Base-by-base conservation (phyloP, 2,329 filamentous ascomycete genomes). In the Verticillium nonalfalfae region DNA sequence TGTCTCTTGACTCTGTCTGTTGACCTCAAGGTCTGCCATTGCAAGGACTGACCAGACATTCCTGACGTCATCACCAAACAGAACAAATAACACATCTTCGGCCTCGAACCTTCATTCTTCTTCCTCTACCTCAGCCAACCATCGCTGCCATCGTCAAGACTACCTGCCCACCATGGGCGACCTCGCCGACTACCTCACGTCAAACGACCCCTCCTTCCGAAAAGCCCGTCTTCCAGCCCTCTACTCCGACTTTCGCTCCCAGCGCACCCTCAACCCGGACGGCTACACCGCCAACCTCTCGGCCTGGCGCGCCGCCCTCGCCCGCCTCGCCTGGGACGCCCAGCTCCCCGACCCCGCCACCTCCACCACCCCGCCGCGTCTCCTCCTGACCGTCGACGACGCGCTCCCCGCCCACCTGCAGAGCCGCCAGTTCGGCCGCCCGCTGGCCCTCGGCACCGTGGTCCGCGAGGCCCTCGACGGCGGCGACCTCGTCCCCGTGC, bases 221-320 rank as follows among this genome's bases (percentile, higher is more conserved):
- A 92, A 89, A 77, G 84, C 88, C 65, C 90, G 93, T 58, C 82
- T 97, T 13, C 88, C 91, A 13, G 93, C 92, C 5, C 86, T 97
- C 56, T 97, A 96, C 77, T 93, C 92, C 57, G 93, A 97, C 73
- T 96, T 97, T 71, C 81, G 86, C 40, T 76, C 85, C 5, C 91
- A 94, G 67, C 83, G 83, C 68, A 85, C 83, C 45, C 85, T 90
- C 26, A 96, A 97, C 71, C 91, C 92, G 1, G 91, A 96, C 73
- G 92, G 91, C 69, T 97, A 92, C 77, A 78, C 81, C 21, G 91
- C 92, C 54, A 97, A 97, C 72, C 80, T 91, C 52, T 77, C 83
- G 7, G 90, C 91, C 59, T 97, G 93, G 93, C 86, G 88, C 62
- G 83, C 84, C 45, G 92, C 87, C 2, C 81, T 97, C 52, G 82